These are phyloP conservation scores for Carex arenaria DNA, from an alignment of 202 grass and related monocot species.

Conservation along the genomic window DNA sequence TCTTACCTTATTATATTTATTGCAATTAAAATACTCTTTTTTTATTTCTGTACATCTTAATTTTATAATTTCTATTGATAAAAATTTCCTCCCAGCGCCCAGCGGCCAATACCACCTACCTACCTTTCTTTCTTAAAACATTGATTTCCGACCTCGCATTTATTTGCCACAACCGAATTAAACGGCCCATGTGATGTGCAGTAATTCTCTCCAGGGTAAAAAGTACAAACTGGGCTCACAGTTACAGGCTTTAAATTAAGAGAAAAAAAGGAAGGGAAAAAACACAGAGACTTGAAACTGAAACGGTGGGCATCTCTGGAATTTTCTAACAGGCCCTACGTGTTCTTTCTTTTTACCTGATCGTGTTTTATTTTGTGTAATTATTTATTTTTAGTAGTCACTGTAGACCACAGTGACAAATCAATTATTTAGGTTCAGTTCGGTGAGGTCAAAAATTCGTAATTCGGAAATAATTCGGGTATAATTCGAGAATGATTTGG, in stretches of 20 bases:
- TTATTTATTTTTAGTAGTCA: neutral
- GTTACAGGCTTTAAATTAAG: neutral
- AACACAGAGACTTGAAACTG: neutral
- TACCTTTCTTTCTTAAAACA: too few relatives aligned
- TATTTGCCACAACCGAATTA: neutral
- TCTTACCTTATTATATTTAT: too few relatives aligned
- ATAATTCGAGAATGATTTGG: too few relatives aligned
- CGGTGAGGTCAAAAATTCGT: too few relatives aligned
- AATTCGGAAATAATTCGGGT: too few relatives aligned
- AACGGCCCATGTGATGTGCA: slow-evolving; percentile 1
- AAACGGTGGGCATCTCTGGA: neutral
- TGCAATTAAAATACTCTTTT: too few relatives aligned
- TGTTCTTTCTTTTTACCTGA: neutral
- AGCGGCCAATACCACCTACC: neutral
- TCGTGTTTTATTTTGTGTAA: neutral
- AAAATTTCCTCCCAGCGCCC: too few relatives aligned
- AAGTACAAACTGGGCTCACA: neutral
- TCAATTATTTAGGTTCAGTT: too few relatives aligned
- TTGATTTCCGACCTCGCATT: neutral
- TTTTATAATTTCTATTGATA: too few relatives aligned
- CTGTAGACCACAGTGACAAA: too few relatives aligned
- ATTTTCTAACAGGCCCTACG: neutral
- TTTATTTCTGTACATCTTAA: too few relatives aligned
- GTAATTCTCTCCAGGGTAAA: neutral
- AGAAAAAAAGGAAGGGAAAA: neutral